Percentiles rank a stretch among this genome's conserved stretches.
These are phyloP conservation scores for Musa itinerans DNA, from an alignment of 176 grass and related monocot genomes.

Conservation along the genomic window DNA sequence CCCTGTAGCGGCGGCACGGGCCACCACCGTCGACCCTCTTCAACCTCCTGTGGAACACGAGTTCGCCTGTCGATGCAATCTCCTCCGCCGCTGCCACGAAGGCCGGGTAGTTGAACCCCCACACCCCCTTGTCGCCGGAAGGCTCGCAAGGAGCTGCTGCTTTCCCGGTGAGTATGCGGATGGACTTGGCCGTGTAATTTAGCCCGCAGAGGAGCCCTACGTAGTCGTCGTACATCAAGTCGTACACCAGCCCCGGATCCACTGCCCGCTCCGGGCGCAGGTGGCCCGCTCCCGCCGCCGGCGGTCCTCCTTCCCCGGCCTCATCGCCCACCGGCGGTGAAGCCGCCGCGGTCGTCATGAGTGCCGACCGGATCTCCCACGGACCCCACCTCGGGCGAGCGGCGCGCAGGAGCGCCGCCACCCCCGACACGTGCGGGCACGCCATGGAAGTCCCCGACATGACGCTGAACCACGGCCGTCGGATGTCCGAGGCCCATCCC, in stretches of 20 bases:
- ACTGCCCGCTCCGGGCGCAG: conserved; percentile 58
- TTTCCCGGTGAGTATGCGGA: conserved; percentile 26
- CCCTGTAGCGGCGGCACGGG: conserved; percentile 45
- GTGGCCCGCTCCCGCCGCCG: conserved; percentile 70
- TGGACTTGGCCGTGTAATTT: conserved; percentile 29
- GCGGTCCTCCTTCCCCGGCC: conserved; percentile 51
- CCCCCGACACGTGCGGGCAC: conserved; percentile 86
- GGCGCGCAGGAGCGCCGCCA: conserved; percentile 72
- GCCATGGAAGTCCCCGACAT: conserved; percentile 96
- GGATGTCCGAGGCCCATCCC: conserved; percentile 44
- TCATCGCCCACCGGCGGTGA: conserved; percentile 40
- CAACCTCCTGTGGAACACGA: conserved; percentile 26
- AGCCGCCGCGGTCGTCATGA: conserved; percentile 70
- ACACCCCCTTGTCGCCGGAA: conserved; percentile 9
- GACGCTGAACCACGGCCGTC: conserved; percentile 76
- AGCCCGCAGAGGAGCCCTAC: conserved; percentile 78
- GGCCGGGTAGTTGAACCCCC: conserved; percentile 16
- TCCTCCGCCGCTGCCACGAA: conserved; percentile 1
- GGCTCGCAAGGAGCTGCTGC: conserved; percentile 39
- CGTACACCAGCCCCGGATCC: conserved; percentile 71
- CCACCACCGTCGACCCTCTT: conserved; percentile 55
- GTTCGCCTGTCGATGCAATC: background rate
- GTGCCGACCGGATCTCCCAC: conserved; percentile 65
- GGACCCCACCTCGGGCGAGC: conserved; percentile 75
- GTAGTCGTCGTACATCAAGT: conserved; percentile 55